These are phyloP conservation scores for Cantharellus cinnabarinus DNA, from an alignment of 768 basidiomycete species.

Conservation along the genomic window DNA sequence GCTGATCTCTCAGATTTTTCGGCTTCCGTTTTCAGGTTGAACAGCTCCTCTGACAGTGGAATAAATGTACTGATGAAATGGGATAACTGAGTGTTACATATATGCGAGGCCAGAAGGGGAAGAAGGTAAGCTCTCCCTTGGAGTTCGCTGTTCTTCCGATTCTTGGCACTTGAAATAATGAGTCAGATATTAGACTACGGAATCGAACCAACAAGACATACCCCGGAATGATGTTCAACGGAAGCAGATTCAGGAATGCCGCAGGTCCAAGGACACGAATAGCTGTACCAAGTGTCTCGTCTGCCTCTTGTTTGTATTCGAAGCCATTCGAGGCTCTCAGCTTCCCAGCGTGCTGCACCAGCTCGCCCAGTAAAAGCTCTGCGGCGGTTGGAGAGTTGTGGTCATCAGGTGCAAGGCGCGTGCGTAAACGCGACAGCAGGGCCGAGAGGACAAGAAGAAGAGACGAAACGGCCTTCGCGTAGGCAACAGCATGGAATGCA, in stretches of 20 bases:
- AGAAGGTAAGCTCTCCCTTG: constrained; percentile 74
- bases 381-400: constrained; percentile 33
- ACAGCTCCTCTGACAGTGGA: constrained; percentile 84
- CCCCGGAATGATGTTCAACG: constrained; percentile 73
- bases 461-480: constrained; percentile 59
- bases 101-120: constrained; percentile 58
- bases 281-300: constrained; percentile 54
- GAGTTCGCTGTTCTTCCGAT: constrained; percentile 35
- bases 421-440: constrained; percentile 39
- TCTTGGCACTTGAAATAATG: constrained; percentile 4
- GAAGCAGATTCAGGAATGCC: constrained; percentile 48
- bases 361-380: constrained; percentile 43
- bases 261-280: constrained; percentile 77
- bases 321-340: constrained; percentile 63
- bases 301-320: constrained; percentile 77
- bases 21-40: constrained; percentile 64
- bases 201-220: constrained; percentile 19
- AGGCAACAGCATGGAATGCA: constrained; percentile 51
- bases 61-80: constrained; percentile 88
- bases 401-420: constrained; percentile 21
- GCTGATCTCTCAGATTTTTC: constrained; percentile 38
- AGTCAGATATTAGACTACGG: constrained; percentile 1
- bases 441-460: constrained; percentile 54
- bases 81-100: constrained; percentile 49
- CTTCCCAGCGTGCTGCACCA: constrained; percentile 53